These are phyloP conservation scores for Phytophthora colocasiae DNA, from an alignment of 352 stramenopile genomes.

Conservation along the genomic window DNA sequence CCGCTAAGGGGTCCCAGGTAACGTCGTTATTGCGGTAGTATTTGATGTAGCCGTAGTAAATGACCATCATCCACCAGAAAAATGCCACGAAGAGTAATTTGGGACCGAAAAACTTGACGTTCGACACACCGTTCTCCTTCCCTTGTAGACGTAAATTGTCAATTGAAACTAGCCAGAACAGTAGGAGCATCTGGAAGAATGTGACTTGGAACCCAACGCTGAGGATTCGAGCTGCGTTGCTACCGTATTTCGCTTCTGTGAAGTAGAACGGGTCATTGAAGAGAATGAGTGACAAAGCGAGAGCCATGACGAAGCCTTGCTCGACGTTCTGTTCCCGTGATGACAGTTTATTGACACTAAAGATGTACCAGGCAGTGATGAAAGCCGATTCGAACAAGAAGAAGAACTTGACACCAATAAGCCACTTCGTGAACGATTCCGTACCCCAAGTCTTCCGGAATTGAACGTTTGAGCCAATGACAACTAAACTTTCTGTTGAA, in stretches of 20 bases:
- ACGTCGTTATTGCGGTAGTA: conserved; percentile 67
- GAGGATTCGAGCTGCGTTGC: conserved; percentile 57
- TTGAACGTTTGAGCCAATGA: conserved; percentile 49
- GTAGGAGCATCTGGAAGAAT: conserved; percentile 65
- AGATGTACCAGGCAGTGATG: conserved; percentile 54
- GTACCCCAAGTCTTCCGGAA: conserved; percentile 70
- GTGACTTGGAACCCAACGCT: conserved; percentile 62
- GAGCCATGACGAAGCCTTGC: conserved; percentile 58
- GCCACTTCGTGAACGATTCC: conserved; percentile 57
- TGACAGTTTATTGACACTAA: conserved; percentile 50
- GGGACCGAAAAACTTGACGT: conserved; percentile 58
- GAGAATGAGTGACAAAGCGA: conserved; percentile 53
- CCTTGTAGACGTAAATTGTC: conserved; percentile 68
- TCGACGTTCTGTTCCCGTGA: conserved; percentile 63
- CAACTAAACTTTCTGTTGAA: conserved; percentile 40
- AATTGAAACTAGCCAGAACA: conserved; percentile 65
- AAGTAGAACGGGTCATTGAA: conserved; percentile 75
- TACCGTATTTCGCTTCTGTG: conserved; percentile 52
- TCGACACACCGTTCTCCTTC: conserved; percentile 55
- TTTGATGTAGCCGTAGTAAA: conserved; percentile 72
- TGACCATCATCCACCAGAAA: conserved; percentile 62
- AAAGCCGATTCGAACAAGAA: conserved; percentile 52
- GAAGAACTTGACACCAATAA: conserved; percentile 66
- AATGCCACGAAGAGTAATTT: conserved; percentile 58
- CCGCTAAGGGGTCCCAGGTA: conserved; percentile 50